Conservation (phyloP, 2,329 filamentous ascomycete species). For the Chaetomium sp. region DNA sequence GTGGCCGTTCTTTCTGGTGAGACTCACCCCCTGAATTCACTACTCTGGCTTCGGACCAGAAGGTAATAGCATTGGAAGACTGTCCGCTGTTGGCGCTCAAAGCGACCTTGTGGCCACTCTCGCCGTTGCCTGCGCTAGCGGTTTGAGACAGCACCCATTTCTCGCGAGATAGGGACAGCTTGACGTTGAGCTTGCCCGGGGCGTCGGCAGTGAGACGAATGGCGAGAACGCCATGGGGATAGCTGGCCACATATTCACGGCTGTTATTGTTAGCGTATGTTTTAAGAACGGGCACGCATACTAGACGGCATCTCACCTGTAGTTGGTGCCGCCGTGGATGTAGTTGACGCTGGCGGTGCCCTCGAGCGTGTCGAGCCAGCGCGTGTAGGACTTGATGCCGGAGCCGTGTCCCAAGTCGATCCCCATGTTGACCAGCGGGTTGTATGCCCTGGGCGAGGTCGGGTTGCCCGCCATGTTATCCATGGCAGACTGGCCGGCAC, state of each 20-base stretch:
- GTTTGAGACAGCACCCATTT: constrained; percentile 10
- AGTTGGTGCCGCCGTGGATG: constrained; percentile 1
- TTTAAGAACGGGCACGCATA: background rate
- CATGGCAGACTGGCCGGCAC: constrained; percentile 8
- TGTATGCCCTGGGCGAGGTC: constrained; percentile 10
- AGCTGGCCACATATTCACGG: constrained; percentile 15
- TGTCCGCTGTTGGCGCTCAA: constrained; percentile 12
- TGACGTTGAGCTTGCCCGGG: constrained; percentile 10
- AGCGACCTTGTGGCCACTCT: background rate
- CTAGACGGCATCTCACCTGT: background rate
- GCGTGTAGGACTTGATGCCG: constrained; percentile 2
- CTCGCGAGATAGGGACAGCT: constrained; percentile 8
- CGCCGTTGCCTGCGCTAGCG: background rate
- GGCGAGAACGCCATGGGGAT: constrained; percentile 9
- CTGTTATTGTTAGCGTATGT: background rate
- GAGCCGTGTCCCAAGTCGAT: constrained; percentile 6
- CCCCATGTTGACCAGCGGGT: constrained; percentile 8
- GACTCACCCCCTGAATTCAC: constrained; percentile 11
- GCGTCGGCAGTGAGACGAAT: background rate
- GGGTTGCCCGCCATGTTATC: constrained; percentile 13
- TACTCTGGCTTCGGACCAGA: constrained; percentile 12
- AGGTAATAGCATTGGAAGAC: background rate
- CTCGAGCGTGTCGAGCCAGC: constrained; percentile 12
- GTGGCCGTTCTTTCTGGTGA: background rate
- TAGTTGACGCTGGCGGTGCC: constrained; percentile 10